Evolutionary conservation across 257 asterid genomes (phyloP).

Genomic region (Schizonepeta tenuifolia): DNA sequence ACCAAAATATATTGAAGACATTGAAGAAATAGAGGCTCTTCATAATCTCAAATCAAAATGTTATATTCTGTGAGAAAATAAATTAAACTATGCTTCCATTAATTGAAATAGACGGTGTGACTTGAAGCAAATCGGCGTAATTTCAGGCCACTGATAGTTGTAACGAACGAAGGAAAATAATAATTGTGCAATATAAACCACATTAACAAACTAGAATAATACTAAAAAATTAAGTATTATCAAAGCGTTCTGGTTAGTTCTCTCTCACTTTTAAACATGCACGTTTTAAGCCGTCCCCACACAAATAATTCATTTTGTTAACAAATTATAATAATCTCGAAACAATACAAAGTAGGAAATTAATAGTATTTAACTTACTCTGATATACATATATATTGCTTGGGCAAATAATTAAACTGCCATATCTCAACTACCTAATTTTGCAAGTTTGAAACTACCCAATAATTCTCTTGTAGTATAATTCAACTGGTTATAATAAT

Average conservation of each 20-base stretch:
- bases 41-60: too few relatives aligned
- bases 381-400: background rate
- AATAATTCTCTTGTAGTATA: constrained; percentile 12
- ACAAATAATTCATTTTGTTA: background rate
- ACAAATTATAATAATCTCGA: background rate
- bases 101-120: background rate
- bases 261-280: background rate
- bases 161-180: background rate
- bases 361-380: background rate
- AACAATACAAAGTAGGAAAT: background rate
- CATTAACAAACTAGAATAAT: background rate
- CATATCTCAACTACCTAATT: constrained; percentile 23
- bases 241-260: background rate
- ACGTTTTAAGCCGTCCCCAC: background rate
- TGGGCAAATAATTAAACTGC: background rate
- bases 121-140: background rate
- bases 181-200: background rate
- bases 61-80: too few relatives aligned
- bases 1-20: too few relatives aligned
- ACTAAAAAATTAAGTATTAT: background rate
- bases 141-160: background rate
- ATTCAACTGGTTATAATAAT: background rate
- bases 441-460: background rate
- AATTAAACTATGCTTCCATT: too few relatives aligned
- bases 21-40: too few relatives aligned